Evolutionary conservation across 495 filamentous ascomycete genomes (phyloP).

Genomic region (Penicillium egyptiacum): DNA sequence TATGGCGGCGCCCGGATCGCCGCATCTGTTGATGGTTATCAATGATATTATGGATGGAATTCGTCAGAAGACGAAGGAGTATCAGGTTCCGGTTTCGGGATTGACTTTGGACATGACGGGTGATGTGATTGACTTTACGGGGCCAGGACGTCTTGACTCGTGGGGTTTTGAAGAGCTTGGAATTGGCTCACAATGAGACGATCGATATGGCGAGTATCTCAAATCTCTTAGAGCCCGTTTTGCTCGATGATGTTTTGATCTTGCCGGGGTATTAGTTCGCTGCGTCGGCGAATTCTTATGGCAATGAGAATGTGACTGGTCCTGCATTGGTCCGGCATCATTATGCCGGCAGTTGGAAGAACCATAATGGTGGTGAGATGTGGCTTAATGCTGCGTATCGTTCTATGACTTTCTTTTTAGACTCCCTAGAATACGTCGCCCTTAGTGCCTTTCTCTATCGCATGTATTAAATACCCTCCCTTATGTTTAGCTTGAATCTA

Average conservation of each 20-base stretch:
- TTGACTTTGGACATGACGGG: slow-evolving; percentile 3
- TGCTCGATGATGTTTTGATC: slow-evolving; percentile 8
- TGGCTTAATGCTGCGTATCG: background rate
- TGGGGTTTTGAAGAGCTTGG: slow-evolving; percentile 2
- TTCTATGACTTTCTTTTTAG: too few species aligned
- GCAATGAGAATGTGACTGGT: background rate
- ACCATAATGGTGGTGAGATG: slow-evolving; percentile 5
- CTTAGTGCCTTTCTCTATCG: too few species aligned
- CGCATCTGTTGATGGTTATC: slow-evolving; percentile 4
- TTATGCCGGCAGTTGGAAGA: slow-evolving; percentile 11
- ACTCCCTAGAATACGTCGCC: too few species aligned
- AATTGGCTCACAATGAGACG: background rate
- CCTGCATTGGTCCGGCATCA: slow-evolving; percentile 3
- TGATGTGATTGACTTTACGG: slow-evolving; percentile 6
- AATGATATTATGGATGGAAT: slow-evolving; percentile 5
- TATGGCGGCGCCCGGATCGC: background rate
- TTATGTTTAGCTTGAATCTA: too few species aligned
- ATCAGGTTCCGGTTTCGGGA: background rate
- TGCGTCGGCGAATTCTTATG: background rate
- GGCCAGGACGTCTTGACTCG: slow-evolving; percentile 1
- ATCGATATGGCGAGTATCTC: slow-evolving; percentile 2
- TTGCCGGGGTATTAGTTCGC: slow-evolving; percentile 7
- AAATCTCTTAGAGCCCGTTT: background rate
- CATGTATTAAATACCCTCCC: too few species aligned
- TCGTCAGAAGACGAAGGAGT: background rate